These are phyloP conservation scores for Gynostemma pentaphyllum DNA, from an alignment of 306 rosid genomes.

Conservation along the genomic window DNA sequence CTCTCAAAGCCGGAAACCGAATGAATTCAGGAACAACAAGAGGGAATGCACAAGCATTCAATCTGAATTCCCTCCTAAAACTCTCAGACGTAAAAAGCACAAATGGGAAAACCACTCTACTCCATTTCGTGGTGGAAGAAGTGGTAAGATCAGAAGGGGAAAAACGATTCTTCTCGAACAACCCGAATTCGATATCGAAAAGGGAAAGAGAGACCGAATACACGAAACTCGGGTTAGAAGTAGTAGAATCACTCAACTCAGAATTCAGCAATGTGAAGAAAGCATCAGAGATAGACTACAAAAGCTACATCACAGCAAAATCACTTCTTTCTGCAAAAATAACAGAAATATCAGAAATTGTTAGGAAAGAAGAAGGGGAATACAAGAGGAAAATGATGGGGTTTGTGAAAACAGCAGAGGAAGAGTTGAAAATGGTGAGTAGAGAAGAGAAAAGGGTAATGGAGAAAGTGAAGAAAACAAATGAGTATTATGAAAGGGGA, in stretches of 20 bases:
- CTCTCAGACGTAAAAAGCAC: conserved; percentile 69
- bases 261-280: conserved; percentile 55
- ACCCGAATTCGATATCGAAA: conserved; percentile 4
- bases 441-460: conserved; percentile 45
- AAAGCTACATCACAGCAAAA: conserved; percentile 27
- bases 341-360: conserved; percentile 28
- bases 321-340: conserved; percentile 29
- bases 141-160: conserved; percentile 63
- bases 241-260: conserved; percentile 30
- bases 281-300: conserved; percentile 52
- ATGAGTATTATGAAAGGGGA: conserved; percentile 53
- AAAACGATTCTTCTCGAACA: conserved; percentile 21
- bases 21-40: conserved; percentile 88
- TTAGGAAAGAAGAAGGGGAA: conserved; percentile 34
- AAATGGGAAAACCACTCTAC: conserved; percentile 62
- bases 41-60: conserved; percentile 79
- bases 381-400: conserved; percentile 45
- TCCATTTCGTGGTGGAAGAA: conserved; percentile 75
- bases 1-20: conserved; percentile 75
- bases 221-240: conserved; percentile 31
- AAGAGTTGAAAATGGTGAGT: conserved; percentile 46
- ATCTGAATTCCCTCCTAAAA: conserved; percentile 52
- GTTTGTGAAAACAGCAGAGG: conserved; percentile 55
- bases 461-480: conserved; percentile 59
- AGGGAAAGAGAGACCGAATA: conserved; percentile 31